Evolutionary conservation across 2,329 filamentous ascomycete genomes (phyloP), one percentile per base, ranked within the genome.

Genomic region (Thelonectria blattea): DNA sequence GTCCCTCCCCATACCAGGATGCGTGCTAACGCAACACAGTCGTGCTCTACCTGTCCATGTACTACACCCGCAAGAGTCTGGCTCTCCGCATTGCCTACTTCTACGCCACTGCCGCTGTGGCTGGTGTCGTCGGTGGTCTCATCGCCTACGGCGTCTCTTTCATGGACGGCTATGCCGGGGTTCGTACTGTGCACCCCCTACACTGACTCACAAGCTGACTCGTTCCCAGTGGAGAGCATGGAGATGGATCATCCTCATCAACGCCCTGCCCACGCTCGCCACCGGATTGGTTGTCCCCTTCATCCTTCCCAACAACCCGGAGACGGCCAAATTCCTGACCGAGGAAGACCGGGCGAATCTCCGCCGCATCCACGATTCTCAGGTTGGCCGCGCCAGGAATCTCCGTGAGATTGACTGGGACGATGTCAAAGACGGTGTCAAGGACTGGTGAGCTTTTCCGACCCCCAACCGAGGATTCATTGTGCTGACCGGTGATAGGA

Each of bases 191-290:
- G 11, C 34, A 14, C 11, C 15, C 6, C 34, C 9, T 37, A 5
- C 3, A 37, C 11, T 14, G 34, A 37, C 11, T 37, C 15, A 15
- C 11, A 15, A 15, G 12, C 34, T 37, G 6, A 37, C 34, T 5
- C 15, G 4, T 37, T 15, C 11, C 15, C 6, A 37, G 2, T 78
- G 83, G 60, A 73, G 78, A n/a, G 88, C 85, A 1, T 90, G 88
- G 88, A 76, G 88, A 49, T 90, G 87, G 88, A 87, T 89, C 61
- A 79, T 90, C 72, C 83, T 86, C 55, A 71, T 86, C 42, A 76
- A 81, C 69, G 88, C 88, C 1, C 56, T 65, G 2, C 67, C 67
- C 3, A 69, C 67, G 3, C 77, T 88, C 18, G 39, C 87, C 3
- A 72, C 86, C 1, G 88, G 85, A 0, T 69, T 87, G 2, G 71